phyloP scores from a whole-genome alignment of 1,139 yeast genomes.

The Sugiyamaella paludigena region DNA sequence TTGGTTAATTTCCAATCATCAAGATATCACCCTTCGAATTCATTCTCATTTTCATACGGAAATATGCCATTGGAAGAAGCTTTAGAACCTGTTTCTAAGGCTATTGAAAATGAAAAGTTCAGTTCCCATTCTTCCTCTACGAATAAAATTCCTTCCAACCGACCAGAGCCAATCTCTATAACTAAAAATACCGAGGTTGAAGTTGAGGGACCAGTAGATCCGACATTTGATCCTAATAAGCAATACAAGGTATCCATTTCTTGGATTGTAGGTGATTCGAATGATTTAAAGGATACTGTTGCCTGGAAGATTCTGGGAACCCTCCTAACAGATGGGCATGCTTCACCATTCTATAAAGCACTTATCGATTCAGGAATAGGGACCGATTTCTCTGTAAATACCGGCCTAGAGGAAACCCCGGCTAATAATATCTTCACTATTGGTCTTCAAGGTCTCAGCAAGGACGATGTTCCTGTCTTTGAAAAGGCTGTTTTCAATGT shows the following conservation, averaged over 20 bases:
- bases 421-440: conserved; percentile 75
- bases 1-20: conserved; percentile 68
- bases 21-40: conserved; percentile 87
- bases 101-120: conserved; percentile 37
- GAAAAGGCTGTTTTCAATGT: conserved; percentile 46
- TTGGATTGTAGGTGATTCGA: conserved; percentile 80
- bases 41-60: conserved; percentile 87
- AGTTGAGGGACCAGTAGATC: conserved; percentile 76
- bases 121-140: conserved; percentile 8
- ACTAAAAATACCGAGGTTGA: conserved; percentile 38
- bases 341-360: conserved; percentile 82
- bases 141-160: conserved; percentile 7
- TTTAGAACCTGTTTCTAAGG: conserved; percentile 54
- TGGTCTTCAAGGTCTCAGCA: conserved; percentile 76
- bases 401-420: conserved; percentile 85
- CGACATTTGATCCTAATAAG: conserved; percentile 67
- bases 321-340: conserved; percentile 84
- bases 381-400: conserved; percentile 80
- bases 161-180: conserved; percentile 46
- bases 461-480: conserved; percentile 46
- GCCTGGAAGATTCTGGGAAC: conserved; percentile 70
- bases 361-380: conserved; percentile 83
- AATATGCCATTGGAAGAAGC: conserved; percentile 64
- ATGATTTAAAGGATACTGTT: conserved; percentile 66
- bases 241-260: conserved; percentile 82